Percentiles rank a stretch among this genome's conserved stretches.
These are phyloP conservation scores for Phytophthora hibernalis DNA, from an alignment of 352 stramenopile species.

Conservation along the genomic window DNA sequence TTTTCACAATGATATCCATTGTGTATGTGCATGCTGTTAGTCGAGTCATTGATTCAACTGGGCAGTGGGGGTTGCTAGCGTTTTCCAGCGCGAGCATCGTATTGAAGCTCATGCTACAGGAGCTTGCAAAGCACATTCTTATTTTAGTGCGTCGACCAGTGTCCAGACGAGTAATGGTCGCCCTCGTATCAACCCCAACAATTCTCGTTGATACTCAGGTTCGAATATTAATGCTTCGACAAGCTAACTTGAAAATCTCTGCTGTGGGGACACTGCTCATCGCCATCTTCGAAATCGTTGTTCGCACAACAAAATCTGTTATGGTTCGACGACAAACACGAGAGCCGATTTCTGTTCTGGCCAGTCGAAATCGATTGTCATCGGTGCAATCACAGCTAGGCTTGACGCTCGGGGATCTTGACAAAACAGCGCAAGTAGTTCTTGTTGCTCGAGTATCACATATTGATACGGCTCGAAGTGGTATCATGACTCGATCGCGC, in stretches of 20 bases:
- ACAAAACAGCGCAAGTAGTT: neutral
- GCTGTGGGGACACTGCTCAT: constrained; percentile 28
- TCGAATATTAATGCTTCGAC: constrained; percentile 41
- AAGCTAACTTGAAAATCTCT: constrained; percentile 27
- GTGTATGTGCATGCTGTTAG: constrained; percentile 25
- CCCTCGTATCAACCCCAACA: constrained; percentile 36
- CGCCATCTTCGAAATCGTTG: constrained; percentile 33
- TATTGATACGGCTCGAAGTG: constrained; percentile 8
- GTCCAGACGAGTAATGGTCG: constrained; percentile 23
- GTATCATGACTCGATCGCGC: constrained; percentile 2
- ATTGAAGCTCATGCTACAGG: constrained; percentile 31
- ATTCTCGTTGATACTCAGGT: constrained; percentile 52
- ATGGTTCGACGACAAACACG: constrained; percentile 19
- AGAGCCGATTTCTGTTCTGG: neutral
- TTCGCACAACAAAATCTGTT: constrained; percentile 30
- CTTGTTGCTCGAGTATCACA: neutral
- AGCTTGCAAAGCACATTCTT: constrained; percentile 24
- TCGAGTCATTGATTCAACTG: constrained; percentile 3
- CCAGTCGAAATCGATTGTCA: neutral
- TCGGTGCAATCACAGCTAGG: neutral
- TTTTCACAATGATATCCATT: constrained; percentile 17
- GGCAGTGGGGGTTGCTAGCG: constrained; percentile 13
- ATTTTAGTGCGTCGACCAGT: constrained; percentile 13
- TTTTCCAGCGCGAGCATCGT: constrained; percentile 17
- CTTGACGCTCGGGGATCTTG: neutral